Conservation (phyloP, 2,329 filamentous ascomycete species). For the Verticillium nonalfalfae region DNA sequence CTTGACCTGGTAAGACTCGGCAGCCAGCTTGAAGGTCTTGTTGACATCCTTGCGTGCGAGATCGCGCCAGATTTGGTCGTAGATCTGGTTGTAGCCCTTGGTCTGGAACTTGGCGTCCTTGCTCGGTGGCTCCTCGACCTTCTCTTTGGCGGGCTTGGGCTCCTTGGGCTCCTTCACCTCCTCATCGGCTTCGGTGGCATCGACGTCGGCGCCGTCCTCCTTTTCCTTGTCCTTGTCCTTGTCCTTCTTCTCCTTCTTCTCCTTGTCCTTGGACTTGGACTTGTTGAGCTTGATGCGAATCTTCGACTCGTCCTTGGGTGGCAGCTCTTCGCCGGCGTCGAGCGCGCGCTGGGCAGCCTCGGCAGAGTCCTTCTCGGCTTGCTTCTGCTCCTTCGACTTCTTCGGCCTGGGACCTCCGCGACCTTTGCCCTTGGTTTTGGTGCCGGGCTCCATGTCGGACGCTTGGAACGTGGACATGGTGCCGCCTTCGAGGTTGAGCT, state of each 20-base stretch:
- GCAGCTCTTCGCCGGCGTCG: conserved; percentile 70
- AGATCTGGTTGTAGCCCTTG: conserved; percentile 93
- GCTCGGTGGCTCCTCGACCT: conserved; percentile 41
- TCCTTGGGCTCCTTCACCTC: conserved; percentile 43
- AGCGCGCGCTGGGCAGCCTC: conserved; percentile 82
- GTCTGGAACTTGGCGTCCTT: conserved; percentile 68
- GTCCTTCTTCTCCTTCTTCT: conserved; percentile 33
- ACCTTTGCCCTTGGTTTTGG: conserved; percentile 42
- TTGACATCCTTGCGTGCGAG: conserved; percentile 88
- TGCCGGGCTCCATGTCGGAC: conserved; percentile 44
- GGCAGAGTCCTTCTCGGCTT: conserved; percentile 74
- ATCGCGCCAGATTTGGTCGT: conserved; percentile 95
- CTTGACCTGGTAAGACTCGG: conserved; percentile 78
- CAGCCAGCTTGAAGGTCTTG: conserved; percentile 85
- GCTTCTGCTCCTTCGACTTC: conserved; percentile 85
- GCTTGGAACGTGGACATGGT: conserved; percentile 80
- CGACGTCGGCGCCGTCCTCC: conserved; percentile 29
- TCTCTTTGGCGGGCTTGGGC: conserved; percentile 34
- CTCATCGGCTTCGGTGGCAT: conserved; percentile 25
- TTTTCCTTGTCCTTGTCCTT: conserved; percentile 23
- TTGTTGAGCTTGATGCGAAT: conserved; percentile 59
- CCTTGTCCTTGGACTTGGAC: conserved; percentile 36
- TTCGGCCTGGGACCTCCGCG: conserved; percentile 66
- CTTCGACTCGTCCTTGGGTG: conserved; percentile 51
- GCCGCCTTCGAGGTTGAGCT: conserved; percentile 77